Evolutionary conservation across 2,329 filamentous ascomycete species (phyloP), one percentile per base, ranked within the genome.

Genomic region (Bipolaris oryzae): DNA sequence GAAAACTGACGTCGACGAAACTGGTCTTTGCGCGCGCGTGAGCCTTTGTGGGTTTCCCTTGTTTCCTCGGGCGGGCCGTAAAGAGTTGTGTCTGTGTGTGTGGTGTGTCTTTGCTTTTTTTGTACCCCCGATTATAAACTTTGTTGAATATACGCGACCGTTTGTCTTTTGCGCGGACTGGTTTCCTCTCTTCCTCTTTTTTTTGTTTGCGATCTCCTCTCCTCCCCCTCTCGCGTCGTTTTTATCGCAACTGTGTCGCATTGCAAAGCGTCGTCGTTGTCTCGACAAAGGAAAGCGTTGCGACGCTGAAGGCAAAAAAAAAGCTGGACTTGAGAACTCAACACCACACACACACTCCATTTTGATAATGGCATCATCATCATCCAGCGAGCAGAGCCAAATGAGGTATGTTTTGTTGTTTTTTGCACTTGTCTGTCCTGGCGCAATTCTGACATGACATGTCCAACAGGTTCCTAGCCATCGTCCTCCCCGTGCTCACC

Each of bases 401-500:
- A 56, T 52, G 44, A 59, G 53, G 57, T 59, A 53, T 21, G 57
- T 53, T 45, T 37, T 34, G 11, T 33, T 20, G 31, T 11, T 18
- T 5, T 25, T 25, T 13, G 23, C 31, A 31, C n/a, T 39, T 35
- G 13, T 15, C 15, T 28, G 5, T 15, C 15, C 31, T 35, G 38
- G 21, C 31, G 28, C 50, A 16, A 35, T 38, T 13, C 54, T 62
- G 46, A 63, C 21, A 23, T 33, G 42, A 5, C 31, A 13, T n/a
- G 18, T 35, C 1, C 13, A 16, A n/a, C 35, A 75, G 72, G 39
- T 66, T 69, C 44, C 60, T 73, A 7, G 71, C 71, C 5, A 61
- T 72, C 15, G 52, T 68, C 15, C 64, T 75, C 9, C 65, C 72
- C 1, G 50, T 55, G 15, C 61, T 74, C 34, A 72, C 71, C 21